Conservation (phyloP, 768 basidiomycete genomes). For the Termitomyces sp. region DNA sequence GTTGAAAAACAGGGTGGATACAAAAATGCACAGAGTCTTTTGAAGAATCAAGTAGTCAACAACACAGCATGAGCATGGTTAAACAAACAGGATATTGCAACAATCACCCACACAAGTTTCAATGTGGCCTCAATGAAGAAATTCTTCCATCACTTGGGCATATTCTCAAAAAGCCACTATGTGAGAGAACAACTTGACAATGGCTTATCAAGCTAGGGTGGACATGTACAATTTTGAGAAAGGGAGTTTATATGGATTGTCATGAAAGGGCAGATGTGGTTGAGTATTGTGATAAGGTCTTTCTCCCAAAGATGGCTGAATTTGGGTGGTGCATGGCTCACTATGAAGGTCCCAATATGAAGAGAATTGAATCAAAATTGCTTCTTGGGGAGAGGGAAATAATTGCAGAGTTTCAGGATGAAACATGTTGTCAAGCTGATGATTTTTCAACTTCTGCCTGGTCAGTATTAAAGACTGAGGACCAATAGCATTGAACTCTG, state of each 20-base stretch:
- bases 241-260: constrained; percentile 21
- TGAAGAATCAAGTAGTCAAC: background rate
- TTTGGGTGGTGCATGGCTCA: constrained; percentile 2
- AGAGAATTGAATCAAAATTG: background rate
- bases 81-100: constrained; percentile 19
- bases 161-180: constrained; percentile 17
- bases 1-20: background rate
- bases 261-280: constrained; percentile 11
- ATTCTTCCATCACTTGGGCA: constrained; percentile 28
- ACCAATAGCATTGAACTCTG: background rate
- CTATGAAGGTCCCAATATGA: background rate
- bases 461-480: background rate
- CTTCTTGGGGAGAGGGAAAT: background rate
- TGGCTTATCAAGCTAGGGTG: constrained; percentile 31
- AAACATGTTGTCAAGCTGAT: background rate
- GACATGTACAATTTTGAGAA: constrained; percentile 9
- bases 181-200: constrained; percentile 24
- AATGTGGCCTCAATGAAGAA: constrained; percentile 16
- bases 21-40: background rate
- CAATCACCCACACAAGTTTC: constrained; percentile 25
- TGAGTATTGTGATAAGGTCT: background rate
- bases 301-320: constrained; percentile 5
- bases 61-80: constrained; percentile 11
- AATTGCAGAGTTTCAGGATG: too few relatives aligned
- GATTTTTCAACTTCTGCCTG: background rate